phyloP scores from a whole-genome alignment of 2,329 filamentous ascomycete species.

The Scedosporium minutisporum region DNA sequence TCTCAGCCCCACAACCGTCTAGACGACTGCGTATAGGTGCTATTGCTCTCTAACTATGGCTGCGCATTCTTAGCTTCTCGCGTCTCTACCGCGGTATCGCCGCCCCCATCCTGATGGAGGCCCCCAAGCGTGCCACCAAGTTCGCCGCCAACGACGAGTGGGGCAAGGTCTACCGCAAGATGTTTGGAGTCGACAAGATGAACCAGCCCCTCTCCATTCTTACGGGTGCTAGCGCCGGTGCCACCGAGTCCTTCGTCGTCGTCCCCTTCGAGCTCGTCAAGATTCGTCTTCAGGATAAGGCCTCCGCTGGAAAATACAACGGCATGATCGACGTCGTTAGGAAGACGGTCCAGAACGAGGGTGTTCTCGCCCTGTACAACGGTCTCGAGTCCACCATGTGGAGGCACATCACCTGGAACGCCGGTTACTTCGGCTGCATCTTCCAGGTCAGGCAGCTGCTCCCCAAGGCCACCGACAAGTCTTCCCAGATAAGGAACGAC shows the following conservation, averaged over 20 bases:
- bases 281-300: conserved; percentile 93
- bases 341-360: conserved; percentile 79
- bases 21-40: too few relatives aligned
- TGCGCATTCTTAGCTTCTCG: conserved; percentile 50
- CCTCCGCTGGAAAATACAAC: conserved; percentile 78
- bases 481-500: conserved; percentile 75
- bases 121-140: conserved; percentile 87
- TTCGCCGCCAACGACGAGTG: conserved; percentile 98
- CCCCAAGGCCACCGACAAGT: conserved; percentile 72
- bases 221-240: conserved; percentile 88
- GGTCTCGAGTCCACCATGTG: conserved; percentile 94
- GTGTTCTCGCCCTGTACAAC: conserved; percentile 84
- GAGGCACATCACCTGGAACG: conserved; percentile 86
- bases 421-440: conserved; percentile 96
- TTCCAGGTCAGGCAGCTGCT: conserved; percentile 87
- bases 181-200: conserved; percentile 80
- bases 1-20: too few relatives aligned
- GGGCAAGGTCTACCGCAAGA: conserved; percentile 84
- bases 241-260: conserved; percentile 92
- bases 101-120: conserved; percentile 96
- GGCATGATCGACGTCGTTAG: conserved; percentile 70
- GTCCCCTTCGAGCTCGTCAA: conserved; percentile 98
- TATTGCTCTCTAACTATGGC: not conserved
- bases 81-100: conserved; percentile 92
- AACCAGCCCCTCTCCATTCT: conserved; percentile 85